Evolutionary conservation across 768 basidiomycete genomes (phyloP), one percentile per base, ranked within the genome.

Genomic region (Thelephora aurantiotincta): DNA sequence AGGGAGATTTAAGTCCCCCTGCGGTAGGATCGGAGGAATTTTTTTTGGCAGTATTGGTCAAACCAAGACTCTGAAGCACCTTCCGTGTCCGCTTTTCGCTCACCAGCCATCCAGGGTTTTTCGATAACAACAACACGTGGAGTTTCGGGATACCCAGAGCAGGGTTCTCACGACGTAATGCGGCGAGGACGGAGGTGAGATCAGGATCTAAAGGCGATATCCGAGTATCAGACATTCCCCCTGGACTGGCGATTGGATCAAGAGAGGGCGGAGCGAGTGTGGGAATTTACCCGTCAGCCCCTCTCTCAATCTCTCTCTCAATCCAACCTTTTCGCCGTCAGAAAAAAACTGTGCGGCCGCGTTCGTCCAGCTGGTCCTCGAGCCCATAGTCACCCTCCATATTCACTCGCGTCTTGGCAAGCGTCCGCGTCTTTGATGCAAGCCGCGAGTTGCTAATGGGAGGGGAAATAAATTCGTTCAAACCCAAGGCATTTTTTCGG

Each of bases 1-100:
- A 64, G 2, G 81, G 87, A 58, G 70, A 75, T 13, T 68, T 59
- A 18, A 54, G 45, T n/a, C 18, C 13, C 22, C 45, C 44, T 16
- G 52, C 30, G 45, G 55, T 33, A 35, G 36, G 33, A 50, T 49
- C 18, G 38, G 54, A 49, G n/a, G n/a, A n/a, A n/a, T n/a, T n/a
- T n/a, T 53, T 51, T n/a, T 47, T 46, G 49, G 45, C 9, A 53
- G 45, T 12, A 47, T 46, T 33, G 51, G 54, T 38, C 48, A 43
- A 34, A 0, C 76, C 77, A 50, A 75, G 72, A 16, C 58, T 65
- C 52, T 83, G 80, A 1, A 91, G 64, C 43, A 84, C 64, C 60
- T 85, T 90, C 43, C 79, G 67, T 3, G 82, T 72, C 19, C 90
- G 74, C 57, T 89, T 91, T 62, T 92, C 90, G 59, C 85, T 86